Conservation (phyloP, 306 rosid species). For the Potentilla sterilis region DNA sequence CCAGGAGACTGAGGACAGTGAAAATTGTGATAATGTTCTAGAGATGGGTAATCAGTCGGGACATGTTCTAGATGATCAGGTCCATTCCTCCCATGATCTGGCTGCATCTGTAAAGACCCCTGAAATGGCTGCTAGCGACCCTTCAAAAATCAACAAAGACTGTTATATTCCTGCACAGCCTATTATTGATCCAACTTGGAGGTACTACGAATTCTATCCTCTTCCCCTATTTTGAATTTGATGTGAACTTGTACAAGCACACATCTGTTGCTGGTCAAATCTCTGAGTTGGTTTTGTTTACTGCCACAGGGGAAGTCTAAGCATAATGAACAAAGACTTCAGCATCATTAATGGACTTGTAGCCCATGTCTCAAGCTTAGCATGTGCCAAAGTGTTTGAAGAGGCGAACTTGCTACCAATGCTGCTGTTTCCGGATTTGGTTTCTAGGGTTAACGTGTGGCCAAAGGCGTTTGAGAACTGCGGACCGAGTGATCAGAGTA, state of each 20-base stretch:
- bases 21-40: conserved; percentile 17
- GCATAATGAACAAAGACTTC: conserved; percentile 29
- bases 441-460: conserved; percentile 52
- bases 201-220: conserved; percentile 36
- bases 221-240: conserved; percentile 19
- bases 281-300: conserved; percentile 25
- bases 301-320: conserved; percentile 65
- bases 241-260: conserved; percentile 13
- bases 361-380: conserved; percentile 69
- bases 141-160: conserved; percentile 8
- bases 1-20: conserved; percentile 23
- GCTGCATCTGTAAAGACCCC: conserved; percentile 23
- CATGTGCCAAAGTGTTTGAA: conserved; percentile 50
- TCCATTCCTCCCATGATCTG: conserved; percentile 17
- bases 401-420: conserved; percentile 47
- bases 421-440: conserved; percentile 42
- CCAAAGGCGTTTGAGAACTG: conserved; percentile 53
- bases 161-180: conserved; percentile 50
- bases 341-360: conserved; percentile 35
- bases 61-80: conserved; percentile 24
- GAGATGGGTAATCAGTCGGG: conserved; percentile 14
- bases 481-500: conserved; percentile 49
- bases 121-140: conserved; percentile 19
- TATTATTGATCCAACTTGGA: conserved; percentile 60
- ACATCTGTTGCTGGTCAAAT: conserved; percentile 16